Percentiles rank a stretch among this genome's conserved stretches.
Evolutionary conservation across 2,329 filamentous ascomycete genomes (phyloP).

Genomic region (Diplodia mutila): DNA sequence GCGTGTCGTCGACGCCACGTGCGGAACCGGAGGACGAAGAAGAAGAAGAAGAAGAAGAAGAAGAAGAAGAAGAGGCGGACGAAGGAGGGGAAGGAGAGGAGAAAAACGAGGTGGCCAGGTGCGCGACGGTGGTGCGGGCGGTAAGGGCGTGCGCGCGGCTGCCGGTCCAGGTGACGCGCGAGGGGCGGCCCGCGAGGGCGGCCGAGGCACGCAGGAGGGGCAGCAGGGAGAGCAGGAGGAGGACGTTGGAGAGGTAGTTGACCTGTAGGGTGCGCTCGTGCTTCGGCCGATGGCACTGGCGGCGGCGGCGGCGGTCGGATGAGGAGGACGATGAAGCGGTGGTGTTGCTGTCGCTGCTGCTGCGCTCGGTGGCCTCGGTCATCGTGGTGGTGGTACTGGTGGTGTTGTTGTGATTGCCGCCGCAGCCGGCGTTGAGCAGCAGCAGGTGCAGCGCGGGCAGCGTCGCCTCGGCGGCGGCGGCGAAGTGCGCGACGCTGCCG

Average conservation of each 20-base stretch:
- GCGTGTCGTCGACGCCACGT: too few relatives aligned
- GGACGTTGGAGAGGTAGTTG: slow-evolving; percentile 4
- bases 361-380: neutral
- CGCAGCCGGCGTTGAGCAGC: neutral
- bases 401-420: neutral
- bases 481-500: neutral
- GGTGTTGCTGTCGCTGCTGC: neutral
- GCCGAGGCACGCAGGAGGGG: neutral
- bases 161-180: slow-evolving; percentile 3
- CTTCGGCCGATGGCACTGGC: neutral
- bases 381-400: too few relatives aligned
- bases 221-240: neutral
- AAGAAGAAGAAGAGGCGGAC: too few relatives aligned
- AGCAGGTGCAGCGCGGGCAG: neutral
- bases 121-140: neutral
- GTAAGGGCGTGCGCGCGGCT: slow-evolving; percentile 2
- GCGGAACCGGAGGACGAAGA: too few relatives aligned
- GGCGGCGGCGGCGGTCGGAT: neutral
- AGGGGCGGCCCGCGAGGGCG: neutral
- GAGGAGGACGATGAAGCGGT: neutral
- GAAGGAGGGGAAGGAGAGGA: too few relatives aligned
- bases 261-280: slow-evolving; percentile 1
- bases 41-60: too few relatives aligned
- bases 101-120: neutral
- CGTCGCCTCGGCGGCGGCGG: neutral